Evolutionary conservation across 495 filamentous ascomycete genomes (phyloP), one percentile per base, ranked within the genome.

Genomic region (Usnea hakonensis): DNA sequence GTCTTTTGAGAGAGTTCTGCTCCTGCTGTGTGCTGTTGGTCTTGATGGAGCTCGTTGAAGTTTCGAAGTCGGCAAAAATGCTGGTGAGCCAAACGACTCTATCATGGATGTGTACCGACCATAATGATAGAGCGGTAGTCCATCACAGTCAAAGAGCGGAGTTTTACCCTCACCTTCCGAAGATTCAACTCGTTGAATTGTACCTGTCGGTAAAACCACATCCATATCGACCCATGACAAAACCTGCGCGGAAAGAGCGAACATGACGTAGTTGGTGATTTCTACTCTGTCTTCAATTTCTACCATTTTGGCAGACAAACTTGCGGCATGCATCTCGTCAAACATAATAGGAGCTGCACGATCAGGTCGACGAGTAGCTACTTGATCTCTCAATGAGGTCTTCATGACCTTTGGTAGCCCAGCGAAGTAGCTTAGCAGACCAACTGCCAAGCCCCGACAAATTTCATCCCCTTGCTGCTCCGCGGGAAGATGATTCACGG

Each of bases 391-490:
- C 66, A 81, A 66, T 44, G 73, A 78, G 63, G 81, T 80, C 77
- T 90, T 95, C 64, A 92, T 82, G 33, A 78, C 75, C 44, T 90
- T 85, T 19, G 92, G 87, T 54, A 97, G 76, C 71, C 96, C 91
- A 37, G 82, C 81, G 67, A 96, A 97, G 76, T 97, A 99, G 71
- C 93, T 97, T 71, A 90, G 80, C 70, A 97, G 78, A 55, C 89
- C 88, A 72, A 97, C 92, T 40, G 94, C 94, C 46, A 99, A 79
- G 2, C 88, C 94, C 21, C 94, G 86, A 73, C 84, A 90, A 38
- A 96, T 76, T 70, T 95, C 91, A 71, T 96, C 90, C 44, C 91
- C 93, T 78, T 97, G 94, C 73, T 89, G 89, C 68, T 95, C 92
- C 61, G 89, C 85, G 28, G 95, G 90, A n/a, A 99, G 81, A 70